Evolutionary conservation across 495 filamentous ascomycete species (phyloP), one percentile per base, ranked within the genome.

Genomic region (Xylaria telfairii): DNA sequence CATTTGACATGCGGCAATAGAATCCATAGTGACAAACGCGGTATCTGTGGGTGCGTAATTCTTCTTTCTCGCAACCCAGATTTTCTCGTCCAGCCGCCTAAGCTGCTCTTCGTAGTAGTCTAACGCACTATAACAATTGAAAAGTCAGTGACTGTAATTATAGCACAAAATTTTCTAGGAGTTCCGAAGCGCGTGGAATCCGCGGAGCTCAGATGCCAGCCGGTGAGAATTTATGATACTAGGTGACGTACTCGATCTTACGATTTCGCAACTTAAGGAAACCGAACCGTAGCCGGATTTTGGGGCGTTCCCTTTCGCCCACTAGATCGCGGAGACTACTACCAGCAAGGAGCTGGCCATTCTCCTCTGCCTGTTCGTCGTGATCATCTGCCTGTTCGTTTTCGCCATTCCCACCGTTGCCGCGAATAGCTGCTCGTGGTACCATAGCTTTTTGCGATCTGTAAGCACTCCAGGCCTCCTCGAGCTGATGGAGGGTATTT

Each of bases 21-120:
- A 97, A 79, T 97, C 91, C 92, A 99, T 94, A 0, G 96, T 98
- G 41, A 99, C 93, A 78, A 98, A 98, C 8, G 96, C 96, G 42
- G 96, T 83, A 51, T 94, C 90, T 0, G 89, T 94, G 2, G 96
- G 86, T 10, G 85, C 81, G 76, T 92, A 98, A 19, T 91, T 89
- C 77, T 95, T 95, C 73, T 88, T 87, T 32, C 96, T 87, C 0
- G 92, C 89, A 19, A 72, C 78, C 26, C 78, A 78, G 51, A 99
- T 95, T 74, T 91, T 84, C 51, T 95, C 93, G 69, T 98, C 95
- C 7, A 96, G 77, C 37, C 85, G 87, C 19, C 91, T 90, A n/a
- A 98, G 85, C 74, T 91, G 91, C 75, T 96, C 93, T 72, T 95
- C 91, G 76, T 92, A 97, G 77, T 98, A 94, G 78, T 97, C 92